A percentile compares a stretch with the other conserved stretches of the same genome.
These are phyloP conservation scores for Claviceps sp. DNA, from an alignment of 2,329 filamentous ascomycete species.

Conservation along the genomic window DNA sequence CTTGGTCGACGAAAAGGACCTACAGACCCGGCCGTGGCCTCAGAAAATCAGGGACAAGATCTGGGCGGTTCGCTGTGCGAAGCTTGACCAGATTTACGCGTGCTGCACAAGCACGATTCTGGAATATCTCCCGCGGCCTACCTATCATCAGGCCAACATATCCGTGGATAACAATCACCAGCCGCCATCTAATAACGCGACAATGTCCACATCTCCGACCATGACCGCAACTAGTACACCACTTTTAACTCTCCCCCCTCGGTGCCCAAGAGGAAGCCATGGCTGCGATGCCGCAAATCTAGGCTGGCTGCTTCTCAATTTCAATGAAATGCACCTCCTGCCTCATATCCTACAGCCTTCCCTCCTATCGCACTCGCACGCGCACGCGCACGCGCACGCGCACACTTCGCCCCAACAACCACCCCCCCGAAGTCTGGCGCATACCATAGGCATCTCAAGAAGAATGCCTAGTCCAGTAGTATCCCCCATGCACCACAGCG, in stretches of 20 bases:
- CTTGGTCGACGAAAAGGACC: slow-evolving; percentile 27
- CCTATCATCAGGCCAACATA: slow-evolving; percentile 8
- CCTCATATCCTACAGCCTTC: slow-evolving; percentile 24
- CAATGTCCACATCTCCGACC: slow-evolving; percentile 7
- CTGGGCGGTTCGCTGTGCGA: slow-evolving; percentile 33
- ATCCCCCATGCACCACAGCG: slow-evolving; percentile 24
- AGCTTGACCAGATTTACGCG: slow-evolving; percentile 35
- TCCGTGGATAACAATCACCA: slow-evolving; percentile 9
- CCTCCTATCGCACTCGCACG: slow-evolving; percentile 12
- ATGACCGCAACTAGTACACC: slow-evolving; percentile 5
- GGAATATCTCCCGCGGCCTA: slow-evolving; percentile 28
- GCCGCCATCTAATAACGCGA: slow-evolving; percentile 9
- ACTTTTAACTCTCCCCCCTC: slow-evolving; percentile 23
- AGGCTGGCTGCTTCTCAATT: slow-evolving; percentile 40
- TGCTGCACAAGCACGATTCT: slow-evolving; percentile 30
- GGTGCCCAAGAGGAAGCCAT: slow-evolving; percentile 36
- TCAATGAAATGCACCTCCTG: slow-evolving; percentile 32
- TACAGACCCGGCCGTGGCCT: slow-evolving; percentile 32
- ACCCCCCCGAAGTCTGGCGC: slow-evolving; percentile 27
- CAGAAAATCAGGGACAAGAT: slow-evolving; percentile 33
- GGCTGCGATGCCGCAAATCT: slow-evolving; percentile 39
- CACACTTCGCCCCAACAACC: slow-evolving; percentile 10
- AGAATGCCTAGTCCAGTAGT: slow-evolving; percentile 31
- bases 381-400: slow-evolving; percentile 10
- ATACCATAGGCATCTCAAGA: slow-evolving; percentile 30